Conservation (phyloP, 352 stramenopile genomes). For the Lagenidium sp. region DNA sequence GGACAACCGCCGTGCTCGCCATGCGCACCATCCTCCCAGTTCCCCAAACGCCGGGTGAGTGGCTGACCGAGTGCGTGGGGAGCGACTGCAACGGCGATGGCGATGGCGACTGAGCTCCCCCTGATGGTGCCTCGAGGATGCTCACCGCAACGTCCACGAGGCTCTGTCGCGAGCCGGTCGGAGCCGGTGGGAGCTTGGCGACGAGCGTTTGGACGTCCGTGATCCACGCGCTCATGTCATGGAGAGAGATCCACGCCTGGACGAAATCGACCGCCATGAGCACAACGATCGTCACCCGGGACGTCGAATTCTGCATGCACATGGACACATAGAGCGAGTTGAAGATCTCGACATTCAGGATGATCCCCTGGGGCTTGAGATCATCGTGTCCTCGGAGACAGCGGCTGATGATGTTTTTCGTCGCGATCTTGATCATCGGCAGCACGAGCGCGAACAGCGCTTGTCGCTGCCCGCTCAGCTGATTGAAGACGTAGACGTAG, state of each 20-base stretch:
- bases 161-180: not conserved
- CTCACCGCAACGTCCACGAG: no score
- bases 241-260: slow-evolving; percentile 3
- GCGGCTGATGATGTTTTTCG: slow-evolving; percentile 22
- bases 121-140: no score
- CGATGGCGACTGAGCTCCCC: no score
- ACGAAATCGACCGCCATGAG: slow-evolving; percentile 2
- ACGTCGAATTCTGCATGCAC: slow-evolving; percentile 17
- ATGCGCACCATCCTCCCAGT: no score
- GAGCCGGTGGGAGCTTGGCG: not conserved
- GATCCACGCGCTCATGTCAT: slow-evolving; percentile 1
- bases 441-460: slow-evolving; percentile 20
- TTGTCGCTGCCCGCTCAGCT: slow-evolving; percentile 7
- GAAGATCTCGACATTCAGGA: slow-evolving; percentile 21
- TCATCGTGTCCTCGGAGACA: slow-evolving; percentile 12
- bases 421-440: slow-evolving; percentile 23
- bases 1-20: no score
- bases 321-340: slow-evolving; percentile 14
- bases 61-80: no score
- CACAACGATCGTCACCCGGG: slow-evolving; percentile 4
- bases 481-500: slow-evolving; percentile 29
- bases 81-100: no score
- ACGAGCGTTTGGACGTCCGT: not conserved
- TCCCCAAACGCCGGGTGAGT: no score
- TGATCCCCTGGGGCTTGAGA: slow-evolving; percentile 14